These are phyloP conservation scores for Leccinum incarnatum DNA, from an alignment of 768 basidiomycete species.

Conservation along the genomic window DNA sequence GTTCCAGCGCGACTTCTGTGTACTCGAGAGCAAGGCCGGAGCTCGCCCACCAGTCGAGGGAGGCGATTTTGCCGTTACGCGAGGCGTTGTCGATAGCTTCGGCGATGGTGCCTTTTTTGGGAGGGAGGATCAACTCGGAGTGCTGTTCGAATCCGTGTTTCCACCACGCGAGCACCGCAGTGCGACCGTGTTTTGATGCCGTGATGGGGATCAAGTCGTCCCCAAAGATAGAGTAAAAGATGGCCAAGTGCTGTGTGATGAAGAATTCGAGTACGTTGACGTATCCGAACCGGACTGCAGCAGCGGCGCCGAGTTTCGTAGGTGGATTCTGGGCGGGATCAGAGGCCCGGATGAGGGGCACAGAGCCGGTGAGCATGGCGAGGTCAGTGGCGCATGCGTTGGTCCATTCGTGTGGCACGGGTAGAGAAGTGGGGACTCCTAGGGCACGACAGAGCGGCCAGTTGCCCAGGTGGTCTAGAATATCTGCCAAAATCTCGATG, in stretches of 20 bases:
- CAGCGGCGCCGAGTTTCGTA: constrained; percentile 64
- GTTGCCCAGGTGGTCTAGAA: constrained; percentile 75
- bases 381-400: constrained; percentile 67
- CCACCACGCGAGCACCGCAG: constrained; percentile 79
- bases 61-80: constrained; percentile 66
- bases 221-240: constrained; percentile 65
- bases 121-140: constrained; percentile 56
- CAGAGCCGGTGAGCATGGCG: constrained; percentile 65
- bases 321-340: constrained; percentile 57
- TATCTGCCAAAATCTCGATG: constrained; percentile 71
- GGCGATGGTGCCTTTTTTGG: constrained; percentile 51
- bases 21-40: constrained; percentile 69
- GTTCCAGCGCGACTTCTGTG: constrained; percentile 76
- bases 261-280: constrained; percentile 74
- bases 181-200: constrained; percentile 74
- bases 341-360: constrained; percentile 58
- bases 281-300: constrained; percentile 71
- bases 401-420: constrained; percentile 67
- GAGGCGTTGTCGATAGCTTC: constrained; percentile 81
- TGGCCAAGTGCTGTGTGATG: constrained; percentile 57
- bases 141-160: constrained; percentile 60
- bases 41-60: constrained; percentile 79
- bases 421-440: constrained; percentile 66
- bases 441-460: constrained; percentile 84
- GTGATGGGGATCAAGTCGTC: constrained; percentile 71